Evolutionary conservation across 1,284 basidiomycete species (phyloP).

Genomic region (Xerocomus amazonicus): DNA sequence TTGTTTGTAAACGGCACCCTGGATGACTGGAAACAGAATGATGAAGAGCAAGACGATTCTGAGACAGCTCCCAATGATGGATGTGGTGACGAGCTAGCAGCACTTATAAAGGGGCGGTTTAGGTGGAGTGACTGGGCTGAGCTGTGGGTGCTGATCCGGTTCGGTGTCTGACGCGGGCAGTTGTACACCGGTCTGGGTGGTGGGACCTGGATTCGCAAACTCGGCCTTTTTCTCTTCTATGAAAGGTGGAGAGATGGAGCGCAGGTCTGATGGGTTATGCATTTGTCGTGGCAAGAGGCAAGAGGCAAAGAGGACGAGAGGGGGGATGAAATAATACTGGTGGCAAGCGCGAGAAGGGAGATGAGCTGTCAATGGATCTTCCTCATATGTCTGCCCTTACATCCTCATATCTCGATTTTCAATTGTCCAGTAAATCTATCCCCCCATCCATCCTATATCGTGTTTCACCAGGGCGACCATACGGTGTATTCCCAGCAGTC

Average conservation of each 20-base stretch:
- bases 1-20: constrained; percentile 58
- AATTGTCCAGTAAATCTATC: constrained; percentile 29
- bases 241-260: no score
- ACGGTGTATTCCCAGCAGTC: constrained; percentile 57
- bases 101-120: constrained; percentile 38
- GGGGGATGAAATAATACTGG: no score
- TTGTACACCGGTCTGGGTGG: not conserved
- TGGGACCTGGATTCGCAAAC: constrained; percentile 12
- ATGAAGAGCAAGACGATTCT: constrained; percentile 63
- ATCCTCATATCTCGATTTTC: constrained; percentile 39
- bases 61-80: constrained; percentile 38
- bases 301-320: no score
- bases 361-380: not conserved
- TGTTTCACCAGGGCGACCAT: constrained; percentile 48
- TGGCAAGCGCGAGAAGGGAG: no score
- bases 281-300: no score
- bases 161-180: constrained; percentile 5
- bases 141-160: constrained; percentile 30
- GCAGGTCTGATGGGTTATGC: no score
- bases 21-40: constrained; percentile 58
- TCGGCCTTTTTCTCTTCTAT: not conserved
- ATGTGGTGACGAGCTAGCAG: constrained; percentile 46
- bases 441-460: not conserved
- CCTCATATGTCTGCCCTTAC: not conserved
- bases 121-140: constrained; percentile 8